Evolutionary conservation across 1,284 basidiomycete genomes (phyloP), one percentile per base, ranked within the genome.

Genomic region (Trametes pubescens): DNA sequence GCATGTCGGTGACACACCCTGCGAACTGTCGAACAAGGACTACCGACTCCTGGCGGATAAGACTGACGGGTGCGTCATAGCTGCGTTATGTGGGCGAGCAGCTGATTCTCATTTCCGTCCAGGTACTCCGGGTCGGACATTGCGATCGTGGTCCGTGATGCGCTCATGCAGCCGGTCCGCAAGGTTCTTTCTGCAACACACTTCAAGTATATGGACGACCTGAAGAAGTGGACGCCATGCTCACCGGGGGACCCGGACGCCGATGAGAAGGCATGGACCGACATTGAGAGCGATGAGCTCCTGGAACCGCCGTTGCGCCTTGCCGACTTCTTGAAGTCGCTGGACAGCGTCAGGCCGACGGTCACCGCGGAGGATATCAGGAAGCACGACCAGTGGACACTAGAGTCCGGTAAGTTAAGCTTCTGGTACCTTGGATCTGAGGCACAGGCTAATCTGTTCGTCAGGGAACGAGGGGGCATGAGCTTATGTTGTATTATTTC

Each of bases 161-260:
- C 97, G 1, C 84, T 99, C 64, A 99, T 99, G 97, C 96, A 99
- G 76, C 97, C 98, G 0, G 95, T 99, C 24, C 89, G 98, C 61
- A 99, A 99, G 76, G 95, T 99, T 47, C 87, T 99, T 49, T 89
- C 91, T 29, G 96, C 98, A 1, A 98, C 96, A 2, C 97, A 99
- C 78, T 99, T 99, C 82, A 96, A 96, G 73, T 80, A 75, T n/a
- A 79, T 86, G 9, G 66, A 75, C 1, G 73, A 70, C 52, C 80
- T 81, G 67, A 76, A 62, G 65, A 89, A 86, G 81, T 91, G 83
- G 89, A 98, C 95, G 26, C 97, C 97, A 8, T 99, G 97, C 77
- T 98, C 96, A 8, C 96, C 97, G 0, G 96, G 97, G 13, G 95
- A 97, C 70, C 82, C 89, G 0, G 88, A 88, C 0, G 96, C 94